Base-by-base conservation (phyloP, 78 protist species). In the Trichosphaerium sp. region DNA sequence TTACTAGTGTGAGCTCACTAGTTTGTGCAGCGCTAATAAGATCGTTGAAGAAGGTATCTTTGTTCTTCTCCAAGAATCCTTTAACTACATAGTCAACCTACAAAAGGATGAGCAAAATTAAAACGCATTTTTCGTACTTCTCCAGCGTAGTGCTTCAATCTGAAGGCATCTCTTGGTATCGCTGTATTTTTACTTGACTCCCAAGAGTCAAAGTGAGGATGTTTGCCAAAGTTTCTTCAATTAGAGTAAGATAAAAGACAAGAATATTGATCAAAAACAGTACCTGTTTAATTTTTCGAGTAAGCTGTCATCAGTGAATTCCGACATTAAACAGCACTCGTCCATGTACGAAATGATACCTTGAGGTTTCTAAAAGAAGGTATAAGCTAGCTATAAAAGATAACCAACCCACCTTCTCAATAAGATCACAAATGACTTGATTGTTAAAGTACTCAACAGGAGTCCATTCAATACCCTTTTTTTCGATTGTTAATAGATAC, bases 71-170 rank as follows among this genome's bases (percentile, higher is more conserved):
- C 29, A 86, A 54, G 82, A 93, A 93, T 29, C 87, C 89, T 14
- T 2, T 38, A n/a, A 71, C 63, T 41, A 41, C 56, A 73, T 92
- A 92, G 15, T 63, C 51, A 25, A 93, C n/a, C n/a, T n/a, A n/a
- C n/a, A n/a, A n/a, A n/a, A n/a, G n/a, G n/a, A n/a, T n/a, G n/a
- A n/a, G n/a, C n/a, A n/a, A n/a, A n/a, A n/a, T n/a, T n/a, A n/a
- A n/a, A n/a, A n/a, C n/a, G n/a, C n/a, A n/a, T n/a, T n/a, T n/a
- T n/a, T n/a, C n/a, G n/a, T n/a, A n/a, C 97, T 37, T 70, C 80
- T 57, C 95, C 97, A 11, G 97, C 96, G 76, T 86, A 93, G 76
- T 93, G 97, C 56, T 57, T 37, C 28, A 92, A 39, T 18, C 71
- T 55, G 69, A 76, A 76, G 56, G 73, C 32, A 32, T 64, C 75